Conservation (phyloP, 768 basidiomycete species). For the Cytidiella melzeri region DNA sequence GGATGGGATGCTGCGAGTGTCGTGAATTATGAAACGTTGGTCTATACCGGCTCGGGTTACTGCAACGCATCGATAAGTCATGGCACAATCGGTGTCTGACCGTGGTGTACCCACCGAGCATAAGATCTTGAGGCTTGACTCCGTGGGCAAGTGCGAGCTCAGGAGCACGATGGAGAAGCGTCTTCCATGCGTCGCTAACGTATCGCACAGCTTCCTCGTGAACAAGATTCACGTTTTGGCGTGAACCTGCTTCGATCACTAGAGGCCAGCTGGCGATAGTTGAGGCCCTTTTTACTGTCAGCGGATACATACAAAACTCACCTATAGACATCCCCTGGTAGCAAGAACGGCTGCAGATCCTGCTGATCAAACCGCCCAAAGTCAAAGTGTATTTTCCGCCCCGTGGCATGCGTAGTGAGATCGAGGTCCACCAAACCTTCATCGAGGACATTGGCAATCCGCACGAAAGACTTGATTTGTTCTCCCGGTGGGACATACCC, state of each 20-base stretch:
- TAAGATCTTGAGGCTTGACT: slow-evolving; percentile 36
- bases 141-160: slow-evolving; percentile 25
- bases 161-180: slow-evolving; percentile 29
- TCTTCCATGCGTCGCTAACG: slow-evolving; percentile 34
- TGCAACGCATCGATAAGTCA: slow-evolving; percentile 10
- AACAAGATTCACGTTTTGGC: slow-evolving; percentile 33
- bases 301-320: slow-evolving; percentile 9
- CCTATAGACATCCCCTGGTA: background rate
- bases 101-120: slow-evolving; percentile 38
- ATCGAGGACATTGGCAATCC: slow-evolving; percentile 33
- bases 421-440: slow-evolving; percentile 17
- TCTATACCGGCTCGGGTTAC: slow-evolving; percentile 37
- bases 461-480: slow-evolving; percentile 33
- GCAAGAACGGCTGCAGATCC: background rate
- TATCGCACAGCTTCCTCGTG: slow-evolving; percentile 26
- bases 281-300: background rate
- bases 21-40: slow-evolving; percentile 35
- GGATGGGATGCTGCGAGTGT: slow-evolving; percentile 14
- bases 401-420: background rate
- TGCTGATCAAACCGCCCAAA: slow-evolving; percentile 1
- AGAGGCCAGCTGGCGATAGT: slow-evolving; percentile 37
- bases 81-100: background rate
- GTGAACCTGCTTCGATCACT: slow-evolving; percentile 30
- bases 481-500: slow-evolving; percentile 35
- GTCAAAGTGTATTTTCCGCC: background rate